Conservation (phyloP, 2,329 filamentous ascomycete genomes). For the Phialophora tarda region DNA sequence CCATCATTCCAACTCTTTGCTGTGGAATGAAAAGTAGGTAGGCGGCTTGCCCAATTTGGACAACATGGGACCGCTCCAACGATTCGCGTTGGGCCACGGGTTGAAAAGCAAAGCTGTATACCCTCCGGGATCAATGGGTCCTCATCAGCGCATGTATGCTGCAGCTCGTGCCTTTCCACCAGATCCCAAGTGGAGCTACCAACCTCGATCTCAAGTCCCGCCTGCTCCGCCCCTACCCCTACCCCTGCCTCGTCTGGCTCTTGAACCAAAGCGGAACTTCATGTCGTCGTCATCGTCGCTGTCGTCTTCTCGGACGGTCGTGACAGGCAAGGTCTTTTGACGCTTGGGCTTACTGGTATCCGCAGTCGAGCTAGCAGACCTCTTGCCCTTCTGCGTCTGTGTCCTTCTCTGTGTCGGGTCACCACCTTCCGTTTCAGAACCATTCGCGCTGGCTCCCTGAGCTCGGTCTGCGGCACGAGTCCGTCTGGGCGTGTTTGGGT, state of each 20-base stretch:
- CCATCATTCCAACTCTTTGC: neutral
- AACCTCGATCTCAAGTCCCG: neutral
- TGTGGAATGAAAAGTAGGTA: neutral
- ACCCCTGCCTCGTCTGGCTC: constrained; percentile 23
- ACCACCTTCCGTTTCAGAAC: constrained; percentile 5
- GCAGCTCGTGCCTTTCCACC: neutral
- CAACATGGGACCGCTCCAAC: neutral
- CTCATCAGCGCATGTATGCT: neutral
- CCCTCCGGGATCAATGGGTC: neutral
- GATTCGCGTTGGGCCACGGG: neutral
- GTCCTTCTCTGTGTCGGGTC: constrained; percentile 11
- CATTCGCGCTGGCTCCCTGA: constrained; percentile 13
- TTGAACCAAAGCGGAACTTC: constrained; percentile 49
- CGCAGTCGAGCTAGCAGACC: constrained; percentile 20
- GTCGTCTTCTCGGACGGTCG: constrained; percentile 38
- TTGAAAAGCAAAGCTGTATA: neutral
- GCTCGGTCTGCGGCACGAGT: constrained; percentile 34
- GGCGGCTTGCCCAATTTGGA: no score
- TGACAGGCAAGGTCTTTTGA: constrained; percentile 44
- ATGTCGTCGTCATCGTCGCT: constrained; percentile 61
- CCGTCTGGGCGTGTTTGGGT: constrained; percentile 37
- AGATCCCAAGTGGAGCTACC: neutral
- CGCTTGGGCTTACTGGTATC: constrained; percentile 29
- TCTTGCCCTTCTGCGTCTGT: constrained; percentile 30
- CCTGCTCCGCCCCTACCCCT: constrained; percentile 16